Base-by-base conservation (phyloP, 116 monocot genomes). In the Cymodocea nodosa region DNA sequence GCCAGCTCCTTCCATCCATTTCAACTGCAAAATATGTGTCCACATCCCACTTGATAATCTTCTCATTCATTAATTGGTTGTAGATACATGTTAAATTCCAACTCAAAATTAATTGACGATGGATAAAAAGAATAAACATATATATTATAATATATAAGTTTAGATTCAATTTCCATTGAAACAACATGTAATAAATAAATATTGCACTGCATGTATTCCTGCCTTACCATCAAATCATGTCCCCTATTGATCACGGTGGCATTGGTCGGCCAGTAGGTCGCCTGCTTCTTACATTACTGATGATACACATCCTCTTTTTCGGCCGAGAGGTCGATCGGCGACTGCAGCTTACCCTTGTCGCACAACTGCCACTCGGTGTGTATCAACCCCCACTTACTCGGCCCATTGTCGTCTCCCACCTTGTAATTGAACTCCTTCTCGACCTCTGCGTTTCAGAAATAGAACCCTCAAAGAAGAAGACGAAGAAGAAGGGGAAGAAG, bases 201-300 rank as follows among this genome's bases (percentile, higher is more conserved):
- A n/a, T n/a, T n/a, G n/a, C n/a, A n/a, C n/a, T n/a, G n/a, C n/a
- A n/a, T n/a, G n/a, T n/a, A n/a, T n/a, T 5, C 49, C 3, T 23
- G n/a, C 10, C 50, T n/a, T 22, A 84, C 89, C 89, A 78, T 76
- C 48, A 85, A 72, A 52, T 82, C 89, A n/a, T 89, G 80, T 0
- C 85, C 89, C 6, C 78, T 60, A 62, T 89, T 89, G 62, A 66
- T 69, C 25, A 89, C 48, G 30, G 62, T 24, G 12, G 89, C 89
- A 5, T 36, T 18, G 4, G 78, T 63, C 0, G 89, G 69, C 5
- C 30, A 69, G 62, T 89, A 85, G 1, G 63, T 75, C 0, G 69
- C 36, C 11, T 24, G 35, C 4, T 82, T 55, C 30, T 25, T 25
- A 4, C 78, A 76, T n/a, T 83, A 51, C 4, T 63, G 30, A 14